These are phyloP conservation scores for Puccinia horiana DNA, from an alignment of 1,284 basidiomycete species.

Conservation along the genomic window DNA sequence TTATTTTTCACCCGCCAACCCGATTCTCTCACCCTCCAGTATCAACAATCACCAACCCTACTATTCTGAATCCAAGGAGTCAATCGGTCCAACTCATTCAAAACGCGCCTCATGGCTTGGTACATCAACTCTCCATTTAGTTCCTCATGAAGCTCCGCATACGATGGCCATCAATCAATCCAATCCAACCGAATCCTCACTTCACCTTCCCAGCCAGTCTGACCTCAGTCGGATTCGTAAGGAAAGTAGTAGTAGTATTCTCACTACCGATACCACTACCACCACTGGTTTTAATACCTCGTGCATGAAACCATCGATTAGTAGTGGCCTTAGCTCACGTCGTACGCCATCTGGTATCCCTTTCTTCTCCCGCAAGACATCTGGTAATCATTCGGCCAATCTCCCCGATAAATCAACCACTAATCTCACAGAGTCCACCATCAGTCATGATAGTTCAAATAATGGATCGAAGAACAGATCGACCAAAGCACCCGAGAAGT, in stretches of 20 bases:
- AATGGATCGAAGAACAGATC: constrained; percentile 43
- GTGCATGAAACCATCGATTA: constrained; percentile 1
- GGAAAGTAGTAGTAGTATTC: constrained; percentile 34
- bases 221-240: constrained; percentile 19
- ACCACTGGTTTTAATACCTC: not conserved
- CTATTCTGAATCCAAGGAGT: constrained; percentile 12
- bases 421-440: constrained; percentile 37
- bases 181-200: not conserved
- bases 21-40: not conserved
- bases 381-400: constrained; percentile 55
- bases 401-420: constrained; percentile 30
- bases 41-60: not conserved
- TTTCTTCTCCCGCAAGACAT: constrained; percentile 76
- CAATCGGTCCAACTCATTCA: not conserved
- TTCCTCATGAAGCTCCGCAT: not conserved
- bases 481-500: constrained; percentile 22
- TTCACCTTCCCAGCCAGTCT: not conserved
- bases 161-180: not conserved
- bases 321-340: constrained; percentile 14
- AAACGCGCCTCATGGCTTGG: constrained; percentile 29
- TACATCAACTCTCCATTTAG: not conserved
- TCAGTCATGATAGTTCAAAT: constrained; percentile 59
- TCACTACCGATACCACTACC: constrained; percentile 21
- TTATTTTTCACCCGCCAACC: not conserved
- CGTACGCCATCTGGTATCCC: constrained; percentile 87